phyloP scores from a whole-genome alignment of 345 rosid species.

The Eucalyptus regnans region DNA sequence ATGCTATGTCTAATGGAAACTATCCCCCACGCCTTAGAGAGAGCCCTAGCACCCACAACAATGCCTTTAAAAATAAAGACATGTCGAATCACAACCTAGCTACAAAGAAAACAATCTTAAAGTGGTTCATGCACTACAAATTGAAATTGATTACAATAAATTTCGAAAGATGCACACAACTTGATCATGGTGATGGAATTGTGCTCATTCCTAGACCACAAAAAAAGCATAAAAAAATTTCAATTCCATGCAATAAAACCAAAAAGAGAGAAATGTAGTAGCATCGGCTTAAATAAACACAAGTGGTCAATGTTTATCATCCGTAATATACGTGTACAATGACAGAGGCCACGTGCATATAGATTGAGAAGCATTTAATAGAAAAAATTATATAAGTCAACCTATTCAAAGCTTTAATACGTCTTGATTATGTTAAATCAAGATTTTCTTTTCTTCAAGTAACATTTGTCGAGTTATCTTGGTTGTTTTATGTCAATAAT shows the following conservation, averaged over 20 bases:
- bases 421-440: background rate
- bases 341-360: background rate
- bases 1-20: background rate
- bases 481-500: background rate
- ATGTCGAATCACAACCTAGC: background rate
- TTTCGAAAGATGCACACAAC: background rate
- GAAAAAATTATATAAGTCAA: background rate
- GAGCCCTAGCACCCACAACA: background rate
- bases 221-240: background rate
- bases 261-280: background rate
- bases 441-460: background rate
- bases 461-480: background rate
- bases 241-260: background rate
- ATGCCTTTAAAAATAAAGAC: background rate
- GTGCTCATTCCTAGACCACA: background rate
- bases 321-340: background rate
- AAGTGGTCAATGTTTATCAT: background rate
- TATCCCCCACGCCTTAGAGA: background rate
- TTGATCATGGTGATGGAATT: background rate
- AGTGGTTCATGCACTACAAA: background rate
- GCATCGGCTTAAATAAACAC: background rate
- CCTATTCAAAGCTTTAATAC: background rate
- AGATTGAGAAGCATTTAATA: background rate
- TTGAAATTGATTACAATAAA: background rate
- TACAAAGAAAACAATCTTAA: background rate